Evolutionary conservation across 257 asterid genomes (phyloP).

Genomic region (Solanum rostratum): DNA sequence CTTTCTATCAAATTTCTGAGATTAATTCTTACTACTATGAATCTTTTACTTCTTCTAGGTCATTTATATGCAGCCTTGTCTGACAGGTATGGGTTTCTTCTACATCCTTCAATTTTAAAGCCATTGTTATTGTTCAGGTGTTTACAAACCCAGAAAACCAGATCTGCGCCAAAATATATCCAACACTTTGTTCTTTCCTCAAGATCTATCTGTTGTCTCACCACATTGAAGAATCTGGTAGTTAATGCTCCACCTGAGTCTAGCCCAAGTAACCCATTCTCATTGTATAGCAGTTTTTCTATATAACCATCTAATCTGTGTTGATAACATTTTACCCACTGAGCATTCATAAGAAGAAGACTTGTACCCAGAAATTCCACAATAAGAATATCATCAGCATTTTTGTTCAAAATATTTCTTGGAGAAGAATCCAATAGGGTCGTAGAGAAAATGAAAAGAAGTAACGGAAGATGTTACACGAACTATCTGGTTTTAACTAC

Average conservation of each 20-base stretch:
- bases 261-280: neutral
- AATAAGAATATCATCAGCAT: neutral
- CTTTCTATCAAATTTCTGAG: neutral
- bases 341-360: neutral
- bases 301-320: neutral
- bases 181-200: neutral
- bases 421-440: neutral
- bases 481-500: constrained; percentile 28
- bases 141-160: neutral
- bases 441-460: neutral
- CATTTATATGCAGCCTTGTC: neutral
- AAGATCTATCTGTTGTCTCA: neutral
- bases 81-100: neutral
- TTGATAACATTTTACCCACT: neutral
- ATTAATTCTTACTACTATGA: neutral
- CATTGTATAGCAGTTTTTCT: neutral
- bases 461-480: neutral
- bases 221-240: neutral
- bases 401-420: neutral
- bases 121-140: neutral
- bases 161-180: neutral
- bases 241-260: neutral
- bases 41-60: neutral
- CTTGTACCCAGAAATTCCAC: neutral
- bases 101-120: neutral